Conservation (phyloP, 805 yeast genomes). For the Cyberlindnera americana region DNA sequence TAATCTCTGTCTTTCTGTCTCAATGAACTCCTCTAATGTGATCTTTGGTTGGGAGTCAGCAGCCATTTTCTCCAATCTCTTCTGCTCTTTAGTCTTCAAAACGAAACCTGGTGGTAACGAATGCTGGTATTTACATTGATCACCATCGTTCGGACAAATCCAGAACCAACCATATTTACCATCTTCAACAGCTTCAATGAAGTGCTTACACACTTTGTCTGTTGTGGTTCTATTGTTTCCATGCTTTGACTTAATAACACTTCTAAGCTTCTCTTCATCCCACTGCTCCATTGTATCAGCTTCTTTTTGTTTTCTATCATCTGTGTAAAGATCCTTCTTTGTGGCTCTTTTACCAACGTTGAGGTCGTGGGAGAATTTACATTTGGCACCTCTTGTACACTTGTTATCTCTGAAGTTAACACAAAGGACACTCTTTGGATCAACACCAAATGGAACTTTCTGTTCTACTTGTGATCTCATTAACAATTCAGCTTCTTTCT, state of each 20-base stretch:
- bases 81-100: constrained; percentile 94
- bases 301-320: constrained; percentile 67
- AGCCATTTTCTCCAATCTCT: constrained; percentile 82
- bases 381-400: constrained; percentile 76
- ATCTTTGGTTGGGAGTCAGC: constrained; percentile 82
- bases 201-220: constrained; percentile 88
- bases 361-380: constrained; percentile 92
- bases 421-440: constrained; percentile 92
- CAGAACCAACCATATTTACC: constrained; percentile 99
- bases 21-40: constrained; percentile 93
- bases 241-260: constrained; percentile 84
- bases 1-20: constrained; percentile 83
- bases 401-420: constrained; percentile 81
- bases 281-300: constrained; percentile 91
- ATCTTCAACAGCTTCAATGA: constrained; percentile 95
- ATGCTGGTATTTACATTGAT: constrained; percentile 90
- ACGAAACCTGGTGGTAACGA: constrained; percentile 96
- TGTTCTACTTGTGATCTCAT: constrained; percentile 68
- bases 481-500: constrained; percentile 78
- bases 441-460: constrained; percentile 94
- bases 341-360: constrained; percentile 80
- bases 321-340: constrained; percentile 90
- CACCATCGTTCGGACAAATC: constrained; percentile 94
- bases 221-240: constrained; percentile 95
- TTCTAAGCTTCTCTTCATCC: constrained; percentile 94